These are phyloP conservation scores for Nicotiana sylvestris DNA, from an alignment of 257 asterid species.

Conservation along the genomic window DNA sequence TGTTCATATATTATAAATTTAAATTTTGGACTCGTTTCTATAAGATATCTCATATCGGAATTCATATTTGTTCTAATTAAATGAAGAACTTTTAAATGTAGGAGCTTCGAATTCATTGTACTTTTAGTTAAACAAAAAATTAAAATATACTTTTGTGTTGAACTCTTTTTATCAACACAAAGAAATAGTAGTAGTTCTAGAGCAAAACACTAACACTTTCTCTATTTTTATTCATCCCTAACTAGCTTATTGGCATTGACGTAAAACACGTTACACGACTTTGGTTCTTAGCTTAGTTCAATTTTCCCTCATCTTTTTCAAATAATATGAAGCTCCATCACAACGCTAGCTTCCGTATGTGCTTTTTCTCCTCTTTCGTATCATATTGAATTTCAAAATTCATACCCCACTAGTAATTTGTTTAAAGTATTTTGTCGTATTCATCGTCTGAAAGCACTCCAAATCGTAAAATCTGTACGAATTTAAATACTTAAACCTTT, in stretches of 20 bases:
- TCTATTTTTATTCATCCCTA: neutral
- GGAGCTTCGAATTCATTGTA: neutral
- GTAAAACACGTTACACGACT: neutral
- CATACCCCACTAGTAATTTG: neutral
- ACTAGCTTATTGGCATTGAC: neutral
- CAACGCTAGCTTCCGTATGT: neutral
- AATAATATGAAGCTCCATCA: neutral
- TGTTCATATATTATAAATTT: too few relatives aligned
- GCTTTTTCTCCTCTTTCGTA: neutral
- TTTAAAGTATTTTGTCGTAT: neutral
- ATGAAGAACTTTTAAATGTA: too few relatives aligned
- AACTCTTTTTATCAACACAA: too few relatives aligned
- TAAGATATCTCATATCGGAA: too few relatives aligned
- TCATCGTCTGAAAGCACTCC: neutral
- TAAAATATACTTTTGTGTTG: too few relatives aligned
- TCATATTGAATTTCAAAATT: neutral
- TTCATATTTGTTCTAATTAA: too few relatives aligned
- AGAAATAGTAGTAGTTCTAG: too few relatives aligned
- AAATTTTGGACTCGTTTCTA: too few relatives aligned
- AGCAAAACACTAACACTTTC: too few relatives aligned
- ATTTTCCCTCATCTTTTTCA: neutral
- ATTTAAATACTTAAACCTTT: neutral
- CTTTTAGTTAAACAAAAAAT: neutral
- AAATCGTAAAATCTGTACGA: neutral
- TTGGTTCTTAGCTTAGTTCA: neutral